These are phyloP conservation scores for Ambispora gerdemannii DNA, from an alignment of 192 early-diverging fungal genomes.

Conservation along the genomic window DNA sequence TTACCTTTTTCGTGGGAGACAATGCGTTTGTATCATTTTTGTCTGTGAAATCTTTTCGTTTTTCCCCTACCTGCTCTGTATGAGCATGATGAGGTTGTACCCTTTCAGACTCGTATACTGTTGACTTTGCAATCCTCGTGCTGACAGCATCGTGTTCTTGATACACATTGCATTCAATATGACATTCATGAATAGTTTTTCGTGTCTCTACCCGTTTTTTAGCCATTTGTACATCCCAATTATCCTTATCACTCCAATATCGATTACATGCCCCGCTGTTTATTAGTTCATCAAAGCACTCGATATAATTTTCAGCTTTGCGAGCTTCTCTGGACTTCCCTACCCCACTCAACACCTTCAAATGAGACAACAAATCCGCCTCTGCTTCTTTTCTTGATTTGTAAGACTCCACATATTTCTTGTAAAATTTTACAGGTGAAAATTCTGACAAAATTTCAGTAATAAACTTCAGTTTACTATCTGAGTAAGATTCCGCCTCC, in stretches of 20 bases:
- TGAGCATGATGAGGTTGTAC: constrained; percentile 4
- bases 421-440: constrained; percentile 4
- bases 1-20: constrained; percentile 25
- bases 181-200: constrained; percentile 9
- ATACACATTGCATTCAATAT: constrained; percentile 3
- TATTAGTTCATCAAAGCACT: background rate
- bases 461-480: background rate
- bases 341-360: background rate
- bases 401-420: background rate
- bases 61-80: constrained; percentile 27
- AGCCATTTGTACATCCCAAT: background rate
- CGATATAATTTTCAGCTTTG: background rate
- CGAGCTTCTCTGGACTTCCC: background rate
- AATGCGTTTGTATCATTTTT: constrained; percentile 22
- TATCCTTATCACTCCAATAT: background rate
- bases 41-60: constrained; percentile 26
- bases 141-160: background rate
- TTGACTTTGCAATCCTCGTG: constrained; percentile 9
- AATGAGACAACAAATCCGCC: background rate
- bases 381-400: background rate
- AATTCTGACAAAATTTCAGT: background rate
- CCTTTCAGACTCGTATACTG: background rate
- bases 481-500: background rate
- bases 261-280: constrained; percentile 1
- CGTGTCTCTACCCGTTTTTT: background rate